These are phyloP conservation scores for Gracilaria domingensis DNA, from an alignment of 23 red algal genomes.

Conservation along the genomic window DNA sequence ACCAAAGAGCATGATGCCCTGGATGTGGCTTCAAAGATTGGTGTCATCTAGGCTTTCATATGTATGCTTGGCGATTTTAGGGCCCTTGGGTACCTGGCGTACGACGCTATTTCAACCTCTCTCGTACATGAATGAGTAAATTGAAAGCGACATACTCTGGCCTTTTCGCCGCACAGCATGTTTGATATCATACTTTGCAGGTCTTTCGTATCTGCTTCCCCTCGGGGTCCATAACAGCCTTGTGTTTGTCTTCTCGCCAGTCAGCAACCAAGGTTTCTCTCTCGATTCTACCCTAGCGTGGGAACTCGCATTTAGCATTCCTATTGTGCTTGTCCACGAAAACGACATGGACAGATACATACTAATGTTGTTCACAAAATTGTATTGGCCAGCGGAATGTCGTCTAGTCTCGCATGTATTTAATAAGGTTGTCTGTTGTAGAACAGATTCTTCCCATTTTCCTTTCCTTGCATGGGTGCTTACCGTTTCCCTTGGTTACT, in stretches of 20 bases:
- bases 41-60: constrained; percentile 85
- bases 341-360: too few relatives aligned
- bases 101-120: background rate
- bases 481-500: too few relatives aligned
- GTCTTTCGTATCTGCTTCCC: background rate
- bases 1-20: constrained; percentile 91
- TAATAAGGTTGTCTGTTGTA: too few relatives aligned
- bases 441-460: too few relatives aligned
- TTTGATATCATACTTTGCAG: background rate
- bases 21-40: constrained; percentile 95
- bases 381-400: too few relatives aligned
- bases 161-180: background rate
- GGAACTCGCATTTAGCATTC: too few relatives aligned
- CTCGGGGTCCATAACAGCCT: background rate
- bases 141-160: background rate
- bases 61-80: background rate
- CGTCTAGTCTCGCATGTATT: too few relatives aligned
- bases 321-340: too few relatives aligned
- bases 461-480: too few relatives aligned
- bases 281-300: too few relatives aligned
- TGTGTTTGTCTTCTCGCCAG: background rate
- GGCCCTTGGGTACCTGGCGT: background rate
- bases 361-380: too few relatives aligned
- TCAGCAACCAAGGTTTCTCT: too few relatives aligned
- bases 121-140: constrained; percentile 8